Percentiles rank a stretch among this genome's conserved stretches.
These are phyloP conservation scores for Spinacia oleracea DNA, from an alignment of 179 eudicot species.

Conservation along the genomic window DNA sequence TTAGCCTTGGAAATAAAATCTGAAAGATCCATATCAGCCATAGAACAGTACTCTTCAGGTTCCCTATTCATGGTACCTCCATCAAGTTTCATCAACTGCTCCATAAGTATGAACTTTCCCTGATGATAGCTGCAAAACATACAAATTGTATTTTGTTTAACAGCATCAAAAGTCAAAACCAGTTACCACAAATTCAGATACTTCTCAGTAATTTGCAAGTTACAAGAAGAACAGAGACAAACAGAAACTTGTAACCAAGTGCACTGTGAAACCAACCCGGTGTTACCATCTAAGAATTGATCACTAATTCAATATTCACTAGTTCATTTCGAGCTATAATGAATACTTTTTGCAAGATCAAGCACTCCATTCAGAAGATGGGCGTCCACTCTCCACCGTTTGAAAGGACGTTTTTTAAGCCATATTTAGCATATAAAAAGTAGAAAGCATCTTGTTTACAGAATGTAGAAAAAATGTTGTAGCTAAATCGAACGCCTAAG, in stretches of 20 bases:
- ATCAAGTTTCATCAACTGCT: conserved; percentile 20
- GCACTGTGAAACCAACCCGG: background rate
- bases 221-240: background rate
- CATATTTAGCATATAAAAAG: background rate
- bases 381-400: background rate
- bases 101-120: background rate
- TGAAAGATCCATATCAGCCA: background rate
- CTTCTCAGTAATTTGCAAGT: background rate
- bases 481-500: no score
- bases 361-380: background rate
- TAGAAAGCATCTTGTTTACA: background rate
- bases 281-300: background rate
- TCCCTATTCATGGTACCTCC: conserved; percentile 3
- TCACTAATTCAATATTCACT: background rate
- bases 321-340: background rate
- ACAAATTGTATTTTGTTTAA: background rate
- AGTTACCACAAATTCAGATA: background rate
- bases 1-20: background rate
- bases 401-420: background rate
- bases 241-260: background rate
- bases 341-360: background rate
- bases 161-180: background rate
- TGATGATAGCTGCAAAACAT: conserved; percentile 20
- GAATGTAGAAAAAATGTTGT: no score
- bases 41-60: background rate